A percentile compares a stretch with the other conserved stretches of the same genome.
phyloP scores from a whole-genome alignment of 2,329 filamentous ascomycete species.

The Neofusicoccum parvum region DNA sequence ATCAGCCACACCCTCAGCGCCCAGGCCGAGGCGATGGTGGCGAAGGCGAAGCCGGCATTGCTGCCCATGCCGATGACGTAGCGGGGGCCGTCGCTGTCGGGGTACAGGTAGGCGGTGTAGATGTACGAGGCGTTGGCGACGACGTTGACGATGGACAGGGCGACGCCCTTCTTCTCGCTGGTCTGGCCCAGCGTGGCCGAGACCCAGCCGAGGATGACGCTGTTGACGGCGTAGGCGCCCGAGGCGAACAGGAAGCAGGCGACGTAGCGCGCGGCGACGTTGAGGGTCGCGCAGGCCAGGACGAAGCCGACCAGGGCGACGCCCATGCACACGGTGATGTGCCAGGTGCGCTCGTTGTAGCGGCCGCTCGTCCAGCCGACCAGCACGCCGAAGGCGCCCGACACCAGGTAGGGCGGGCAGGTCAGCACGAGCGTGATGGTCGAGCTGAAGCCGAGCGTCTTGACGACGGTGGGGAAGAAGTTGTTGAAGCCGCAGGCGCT shows the following conservation, averaged over 20 bases:
- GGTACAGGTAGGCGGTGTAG: conserved; percentile 39
- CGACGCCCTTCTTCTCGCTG: conserved; percentile 47
- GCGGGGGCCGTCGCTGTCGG: conserved; percentile 33
- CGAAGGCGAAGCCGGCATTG: conserved; percentile 36
- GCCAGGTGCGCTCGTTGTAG: conserved; percentile 29
- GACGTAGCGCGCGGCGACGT: conserved; percentile 34
- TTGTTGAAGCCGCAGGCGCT: conserved; percentile 28
- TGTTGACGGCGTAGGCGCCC: conserved; percentile 29
- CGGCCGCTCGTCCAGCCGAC: conserved; percentile 33
- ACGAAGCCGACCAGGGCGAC: conserved; percentile 35
- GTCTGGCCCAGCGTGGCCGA: conserved; percentile 46
- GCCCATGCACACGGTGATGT: conserved; percentile 29
- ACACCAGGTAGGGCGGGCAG: conserved; percentile 25
- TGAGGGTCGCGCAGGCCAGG: conserved; percentile 30
- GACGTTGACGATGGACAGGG: conserved; percentile 47
- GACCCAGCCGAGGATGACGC: conserved; percentile 46
- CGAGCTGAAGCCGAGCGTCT: conserved; percentile 39
- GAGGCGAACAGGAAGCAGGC: conserved; percentile 36
- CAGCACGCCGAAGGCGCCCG: conserved; percentile 29
- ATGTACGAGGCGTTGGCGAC: conserved; percentile 44
- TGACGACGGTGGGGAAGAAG: conserved; percentile 40
- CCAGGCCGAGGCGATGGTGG: conserved; percentile 35
- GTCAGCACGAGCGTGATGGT: conserved; percentile 39
- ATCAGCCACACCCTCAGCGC: conserved; percentile 34
- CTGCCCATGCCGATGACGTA: conserved; percentile 35